Conservation (phyloP, 257 asterid genomes). For the Solanum chilense region DNA sequence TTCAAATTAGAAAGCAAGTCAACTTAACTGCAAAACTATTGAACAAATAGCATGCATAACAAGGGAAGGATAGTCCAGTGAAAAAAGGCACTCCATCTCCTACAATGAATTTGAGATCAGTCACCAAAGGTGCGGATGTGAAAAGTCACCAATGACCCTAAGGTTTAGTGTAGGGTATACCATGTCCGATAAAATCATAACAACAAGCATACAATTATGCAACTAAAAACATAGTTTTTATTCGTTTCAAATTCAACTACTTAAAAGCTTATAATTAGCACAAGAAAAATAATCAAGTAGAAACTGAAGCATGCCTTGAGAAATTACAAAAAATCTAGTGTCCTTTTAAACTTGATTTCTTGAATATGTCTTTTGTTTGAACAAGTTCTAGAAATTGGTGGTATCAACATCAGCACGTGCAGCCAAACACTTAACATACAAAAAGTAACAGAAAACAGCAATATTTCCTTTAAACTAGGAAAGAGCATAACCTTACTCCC, state of each 20-base stretch:
- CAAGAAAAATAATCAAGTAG: neutral
- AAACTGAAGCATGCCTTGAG: neutral
- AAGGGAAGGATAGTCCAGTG: neutral
- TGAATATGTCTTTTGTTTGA: neutral
- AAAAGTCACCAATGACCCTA: neutral
- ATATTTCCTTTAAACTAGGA: neutral
- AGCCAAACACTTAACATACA: neutral
- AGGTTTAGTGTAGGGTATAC: neutral
- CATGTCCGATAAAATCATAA: neutral
- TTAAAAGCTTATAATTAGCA: neutral
- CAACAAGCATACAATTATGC: neutral
- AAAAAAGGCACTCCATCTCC: neutral
- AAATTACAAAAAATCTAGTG: neutral
- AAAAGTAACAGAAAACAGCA: neutral
- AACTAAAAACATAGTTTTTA: neutral
- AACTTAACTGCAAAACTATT: neutral
- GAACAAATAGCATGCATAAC: neutral
- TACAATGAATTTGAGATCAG: neutral
- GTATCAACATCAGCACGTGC: neutral
- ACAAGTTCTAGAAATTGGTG: neutral
- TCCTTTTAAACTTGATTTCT: neutral
- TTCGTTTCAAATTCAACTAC: neutral
- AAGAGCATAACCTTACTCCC: constrained; percentile 73
- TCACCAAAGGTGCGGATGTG: neutral
- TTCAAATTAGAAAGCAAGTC: neutral